Evolutionary conservation across 768 basidiomycete genomes (phyloP), one percentile per base, ranked within the genome.

Genomic region (Boletus coccyginus): DNA sequence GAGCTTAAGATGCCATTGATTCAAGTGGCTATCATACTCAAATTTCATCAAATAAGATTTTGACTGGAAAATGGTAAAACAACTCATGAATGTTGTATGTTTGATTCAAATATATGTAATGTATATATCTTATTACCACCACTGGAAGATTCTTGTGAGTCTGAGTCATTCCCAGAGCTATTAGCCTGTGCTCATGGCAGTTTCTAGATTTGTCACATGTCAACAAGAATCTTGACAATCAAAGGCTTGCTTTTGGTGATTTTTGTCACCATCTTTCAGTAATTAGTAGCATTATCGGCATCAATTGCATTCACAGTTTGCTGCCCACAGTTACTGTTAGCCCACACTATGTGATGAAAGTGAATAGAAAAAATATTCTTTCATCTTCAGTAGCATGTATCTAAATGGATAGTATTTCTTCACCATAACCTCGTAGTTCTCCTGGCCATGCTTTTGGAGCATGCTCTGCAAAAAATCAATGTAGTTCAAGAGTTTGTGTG

Each of bases 401-500:
- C 36, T 27, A 36, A 56, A 56, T 13, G 40, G 39, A 10, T 46
- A 56, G 14, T 46, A 38, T 7, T 35, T 52, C 45, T 46, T 56
- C 10, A 3, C 13, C 0, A 32, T 46, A 17, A 56, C 50, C 50
- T 41, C 16, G 2, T 56, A 56, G n/a, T n/a, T n/a, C n/a, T n/a
- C n/a, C n/a, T n/a, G n/a, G n/a, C n/a, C n/a, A n/a, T n/a, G n/a
- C n/a, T n/a, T n/a, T n/a, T n/a, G n/a, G n/a, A n/a, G n/a, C n/a
- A n/a, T n/a, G n/a, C n/a, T n/a, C n/a, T n/a, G n/a, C n/a, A n/a
- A n/a, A n/a, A n/a, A n/a, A n/a, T n/a, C n/a, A n/a, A n/a, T n/a
- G n/a, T n/a, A n/a, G n/a, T n/a, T n/a, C n/a, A n/a, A n/a, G n/a
- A n/a, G n/a, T n/a, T n/a, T n/a, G n/a, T n/a, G n/a, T n/a, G n/a